These are phyloP conservation scores for Thoreauomyces humboldtii DNA, from an alignment of 192 early-diverging fungal species.

Conservation along the genomic window DNA sequence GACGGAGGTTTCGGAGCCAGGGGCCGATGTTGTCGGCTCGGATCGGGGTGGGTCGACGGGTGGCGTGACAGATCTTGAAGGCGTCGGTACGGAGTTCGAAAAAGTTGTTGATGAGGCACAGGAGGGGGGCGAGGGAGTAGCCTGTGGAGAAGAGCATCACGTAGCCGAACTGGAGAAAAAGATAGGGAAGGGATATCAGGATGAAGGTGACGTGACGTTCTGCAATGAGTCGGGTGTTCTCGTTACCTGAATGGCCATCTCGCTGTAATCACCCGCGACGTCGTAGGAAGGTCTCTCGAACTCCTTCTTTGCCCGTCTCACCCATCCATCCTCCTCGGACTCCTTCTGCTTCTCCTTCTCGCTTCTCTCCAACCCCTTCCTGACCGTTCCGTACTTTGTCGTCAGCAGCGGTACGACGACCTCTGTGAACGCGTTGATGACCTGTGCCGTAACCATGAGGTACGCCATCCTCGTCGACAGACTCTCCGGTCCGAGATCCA, in stretches of 20 bases:
- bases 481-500: slow-evolving; percentile 50
- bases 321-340: slow-evolving; percentile 42
- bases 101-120: slow-evolving; percentile 86
- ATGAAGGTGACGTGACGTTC: background rate
- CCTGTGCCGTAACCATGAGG: slow-evolving; percentile 82
- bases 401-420: slow-evolving; percentile 68
- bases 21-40: slow-evolving; percentile 75
- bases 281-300: slow-evolving; percentile 71
- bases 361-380: slow-evolving; percentile 14
- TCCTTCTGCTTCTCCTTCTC: slow-evolving; percentile 37
- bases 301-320: slow-evolving; percentile 58
- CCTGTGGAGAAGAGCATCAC: slow-evolving; percentile 79
- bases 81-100: slow-evolving; percentile 88
- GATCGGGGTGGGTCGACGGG: slow-evolving; percentile 65
- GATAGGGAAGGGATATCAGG: background rate
- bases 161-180: slow-evolving; percentile 71
- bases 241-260: slow-evolving; percentile 83
- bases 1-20: slow-evolving; percentile 64
- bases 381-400: slow-evolving; percentile 14
- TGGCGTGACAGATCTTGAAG: slow-evolving; percentile 74
- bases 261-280: slow-evolving; percentile 85
- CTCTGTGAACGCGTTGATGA: slow-evolving; percentile 72
- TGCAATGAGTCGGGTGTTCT: background rate
- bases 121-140: slow-evolving; percentile 82
- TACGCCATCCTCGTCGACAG: slow-evolving; percentile 65